Conservation (phyloP, 805 yeast genomes). For the Cyberlindnera subsufficiens region DNA sequence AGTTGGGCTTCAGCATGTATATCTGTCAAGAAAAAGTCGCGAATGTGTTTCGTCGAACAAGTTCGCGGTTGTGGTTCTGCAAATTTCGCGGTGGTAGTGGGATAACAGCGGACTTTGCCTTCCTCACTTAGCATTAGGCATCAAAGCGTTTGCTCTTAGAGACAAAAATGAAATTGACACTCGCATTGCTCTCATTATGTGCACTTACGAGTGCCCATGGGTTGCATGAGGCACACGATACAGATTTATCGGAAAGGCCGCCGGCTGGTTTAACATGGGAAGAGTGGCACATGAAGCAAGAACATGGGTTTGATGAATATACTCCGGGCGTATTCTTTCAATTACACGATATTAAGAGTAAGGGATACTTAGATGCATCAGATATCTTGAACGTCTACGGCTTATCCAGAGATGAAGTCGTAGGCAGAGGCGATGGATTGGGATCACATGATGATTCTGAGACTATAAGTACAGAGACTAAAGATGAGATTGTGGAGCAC, state of each 20-base stretch:
- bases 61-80: no score
- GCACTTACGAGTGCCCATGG: conserved; percentile 13
- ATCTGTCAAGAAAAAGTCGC: no score
- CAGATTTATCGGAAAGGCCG: conserved; percentile 26
- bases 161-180: neutral
- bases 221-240: conserved; percentile 11
- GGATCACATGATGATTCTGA: conserved; percentile 70
- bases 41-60: no score
- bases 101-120: no score
- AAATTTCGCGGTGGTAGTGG: no score
- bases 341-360: conserved; percentile 64
- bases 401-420: conserved; percentile 57
- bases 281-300: conserved; percentile 86
- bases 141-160: no score
- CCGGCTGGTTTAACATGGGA: conserved; percentile 67
- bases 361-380: conserved; percentile 45
- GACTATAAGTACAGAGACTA: conserved; percentile 47
- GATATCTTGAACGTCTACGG: conserved; percentile 86
- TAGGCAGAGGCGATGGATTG: conserved; percentile 89
- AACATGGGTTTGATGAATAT: conserved; percentile 71
- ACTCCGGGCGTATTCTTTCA: conserved; percentile 74
- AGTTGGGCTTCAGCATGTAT: no score
- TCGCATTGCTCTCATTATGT: neutral
- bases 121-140: no score
- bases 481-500: conserved; percentile 44